Evolutionary conservation across 768 basidiomycete genomes (phyloP).

Genomic region (Polyporus arcularius): DNA sequence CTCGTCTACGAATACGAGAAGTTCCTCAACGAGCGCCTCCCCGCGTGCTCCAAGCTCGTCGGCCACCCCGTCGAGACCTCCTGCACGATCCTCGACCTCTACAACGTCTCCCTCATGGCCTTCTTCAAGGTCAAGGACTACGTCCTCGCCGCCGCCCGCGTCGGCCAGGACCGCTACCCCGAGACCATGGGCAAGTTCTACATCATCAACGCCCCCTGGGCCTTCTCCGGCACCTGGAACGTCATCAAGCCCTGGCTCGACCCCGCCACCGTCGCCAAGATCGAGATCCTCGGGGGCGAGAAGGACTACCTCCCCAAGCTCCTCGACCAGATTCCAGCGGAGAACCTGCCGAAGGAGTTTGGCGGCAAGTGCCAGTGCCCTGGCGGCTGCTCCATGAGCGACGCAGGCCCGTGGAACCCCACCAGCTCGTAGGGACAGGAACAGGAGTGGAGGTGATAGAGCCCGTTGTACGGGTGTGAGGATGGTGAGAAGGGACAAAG

Average conservation of each 20-base stretch:
- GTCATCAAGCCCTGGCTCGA: conserved; percentile 94
- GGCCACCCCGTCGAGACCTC: conserved; percentile 95
- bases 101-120: conserved; percentile 64
- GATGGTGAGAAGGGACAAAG: too few species aligned
- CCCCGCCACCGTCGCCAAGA: conserved; percentile 93
- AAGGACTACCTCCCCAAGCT: conserved; percentile 67
- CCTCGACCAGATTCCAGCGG: conserved; percentile 76
- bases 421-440: too few species aligned
- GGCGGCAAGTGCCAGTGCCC: conserved; percentile 80
- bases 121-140: conserved; percentile 95
- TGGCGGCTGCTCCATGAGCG: conserved; percentile 83
- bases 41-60: conserved; percentile 66
- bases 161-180: conserved; percentile 92
- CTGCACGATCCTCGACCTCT: conserved; percentile 96
- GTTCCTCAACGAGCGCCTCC: conserved; percentile 77
- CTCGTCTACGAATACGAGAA: conserved; percentile 94
- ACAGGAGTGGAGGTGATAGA: too few species aligned
- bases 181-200: conserved; percentile 98
- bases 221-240: conserved; percentile 86
- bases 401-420: conserved; percentile 89
- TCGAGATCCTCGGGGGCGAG: conserved; percentile 78
- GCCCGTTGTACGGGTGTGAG: too few species aligned
- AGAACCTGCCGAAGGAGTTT: conserved; percentile 84
- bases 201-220: conserved; percentile 97
- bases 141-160: conserved; percentile 68